A percentile compares a stretch with the other conserved stretches of the same genome.
These are phyloP conservation scores for Pleurotus platypus DNA, from an alignment of 768 basidiomycete species.

Conservation along the genomic window DNA sequence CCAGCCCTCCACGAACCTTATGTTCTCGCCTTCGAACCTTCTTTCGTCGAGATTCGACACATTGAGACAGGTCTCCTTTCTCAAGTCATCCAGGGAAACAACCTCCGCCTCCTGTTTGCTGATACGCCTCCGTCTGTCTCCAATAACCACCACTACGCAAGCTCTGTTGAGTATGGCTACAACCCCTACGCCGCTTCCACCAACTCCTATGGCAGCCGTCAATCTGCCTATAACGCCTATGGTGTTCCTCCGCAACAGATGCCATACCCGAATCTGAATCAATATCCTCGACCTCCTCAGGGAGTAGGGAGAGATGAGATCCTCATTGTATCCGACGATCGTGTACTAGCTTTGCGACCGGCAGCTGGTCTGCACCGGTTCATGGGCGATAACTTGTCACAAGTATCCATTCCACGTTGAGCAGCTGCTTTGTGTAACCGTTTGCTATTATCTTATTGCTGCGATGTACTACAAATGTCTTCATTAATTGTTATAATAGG, in stretches of 20 bases:
- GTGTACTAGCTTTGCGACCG: conserved; percentile 68
- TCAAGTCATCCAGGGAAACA: conserved; percentile 93
- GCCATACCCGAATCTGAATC: conserved; percentile 40
- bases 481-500: background rate
- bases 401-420: conserved; percentile 39
- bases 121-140: conserved; percentile 87
- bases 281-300: conserved; percentile 43
- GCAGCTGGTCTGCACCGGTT: conserved; percentile 33
- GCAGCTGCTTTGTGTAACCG: conserved; percentile 8
- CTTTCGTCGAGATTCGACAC: conserved; percentile 94
- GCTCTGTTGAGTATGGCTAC: conserved; percentile 23
- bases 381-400: conserved; percentile 41
- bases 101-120: conserved; percentile 86
- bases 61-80: conserved; percentile 89
- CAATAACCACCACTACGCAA: conserved; percentile 39
- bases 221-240: conserved; percentile 29
- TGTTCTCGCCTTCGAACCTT: conserved; percentile 93
- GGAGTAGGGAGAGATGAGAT: conserved; percentile 75
- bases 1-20: conserved; percentile 94
- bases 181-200: conserved; percentile 26
- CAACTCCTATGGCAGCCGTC: conserved; percentile 14
- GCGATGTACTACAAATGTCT: conserved; percentile 2
- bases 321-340: conserved; percentile 86
- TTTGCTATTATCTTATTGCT: conserved; percentile 8
- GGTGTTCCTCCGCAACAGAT: conserved; percentile 23